These are phyloP conservation scores for Henningerozyma blattae DNA, from an alignment of 805 yeast species.

Conservation along the genomic window DNA sequence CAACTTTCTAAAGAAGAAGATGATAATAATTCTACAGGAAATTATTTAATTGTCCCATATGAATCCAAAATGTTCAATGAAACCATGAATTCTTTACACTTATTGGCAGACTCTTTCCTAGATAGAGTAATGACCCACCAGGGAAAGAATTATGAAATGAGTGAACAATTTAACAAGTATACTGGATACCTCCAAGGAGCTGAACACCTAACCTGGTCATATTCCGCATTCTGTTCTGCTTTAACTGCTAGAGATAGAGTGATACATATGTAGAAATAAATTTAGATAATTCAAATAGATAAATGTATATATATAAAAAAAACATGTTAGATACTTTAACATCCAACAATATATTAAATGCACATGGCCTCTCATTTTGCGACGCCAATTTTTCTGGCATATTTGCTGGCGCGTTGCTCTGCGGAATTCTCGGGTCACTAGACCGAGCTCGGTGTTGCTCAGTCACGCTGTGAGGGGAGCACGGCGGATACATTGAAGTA, in stretches of 20 bases:
- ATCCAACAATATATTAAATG: no score
- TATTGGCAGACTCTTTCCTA: slow-evolving; percentile 58
- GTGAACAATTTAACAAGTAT: slow-evolving; percentile 78
- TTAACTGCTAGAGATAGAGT: slow-evolving; percentile 41
- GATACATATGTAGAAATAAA: no score
- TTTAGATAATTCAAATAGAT: no score
- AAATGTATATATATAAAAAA: no score
- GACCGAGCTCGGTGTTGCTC: no score
- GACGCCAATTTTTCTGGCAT: no score
- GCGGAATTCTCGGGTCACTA: no score
- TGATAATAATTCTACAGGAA: slow-evolving; percentile 3
- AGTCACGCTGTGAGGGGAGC: no score
- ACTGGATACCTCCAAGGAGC: slow-evolving; percentile 89
- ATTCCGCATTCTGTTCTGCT: slow-evolving; percentile 64
- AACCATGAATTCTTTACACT: slow-evolving; percentile 34
- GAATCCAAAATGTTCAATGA: slow-evolving; percentile 32
- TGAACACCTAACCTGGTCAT: slow-evolving; percentile 79
- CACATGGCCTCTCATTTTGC: no score
- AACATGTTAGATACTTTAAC: no score
- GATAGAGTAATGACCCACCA: slow-evolving; percentile 46
- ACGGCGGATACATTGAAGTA: no score
- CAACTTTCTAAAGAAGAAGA: slow-evolving; percentile 1
- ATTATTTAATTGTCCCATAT: slow-evolving; percentile 10
- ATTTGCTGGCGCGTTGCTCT: no score
- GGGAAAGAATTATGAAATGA: slow-evolving; percentile 56